Conservation (phyloP, 169 alveolate species). For the Cryptosporidium sp. region DNA sequence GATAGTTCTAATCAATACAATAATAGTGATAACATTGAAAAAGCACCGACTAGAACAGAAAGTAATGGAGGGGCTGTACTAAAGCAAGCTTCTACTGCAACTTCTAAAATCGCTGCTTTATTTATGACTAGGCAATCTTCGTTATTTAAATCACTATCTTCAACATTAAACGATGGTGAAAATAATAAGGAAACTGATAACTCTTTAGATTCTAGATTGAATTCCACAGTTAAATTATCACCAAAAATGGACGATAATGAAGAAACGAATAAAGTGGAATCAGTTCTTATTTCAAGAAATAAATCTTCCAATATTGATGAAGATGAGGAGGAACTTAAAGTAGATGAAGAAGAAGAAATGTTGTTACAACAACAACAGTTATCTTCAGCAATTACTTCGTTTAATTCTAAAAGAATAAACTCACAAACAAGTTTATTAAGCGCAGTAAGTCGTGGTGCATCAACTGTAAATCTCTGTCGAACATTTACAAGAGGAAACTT, state of each 20-base stretch:
- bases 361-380: constrained; percentile 51
- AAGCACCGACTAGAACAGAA: constrained; percentile 37
- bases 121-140: constrained; percentile 69
- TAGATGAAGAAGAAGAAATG: constrained; percentile 49
- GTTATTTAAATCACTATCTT: constrained; percentile 29
- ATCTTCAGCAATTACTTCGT: constrained; percentile 18
- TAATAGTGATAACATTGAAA: not conserved
- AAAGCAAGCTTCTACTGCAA: constrained; percentile 69
- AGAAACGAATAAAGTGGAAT: not conserved
- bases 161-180: constrained; percentile 37
- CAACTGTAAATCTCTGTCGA: constrained; percentile 67
- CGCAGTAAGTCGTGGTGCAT: constrained; percentile 71
- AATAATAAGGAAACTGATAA: constrained; percentile 16
- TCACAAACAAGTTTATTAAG: constrained; percentile 69
- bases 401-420: constrained; percentile 54
- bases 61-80: constrained; percentile 53
- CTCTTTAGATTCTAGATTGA: not conserved
- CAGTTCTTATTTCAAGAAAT: not conserved
- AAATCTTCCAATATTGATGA: constrained; percentile 12
- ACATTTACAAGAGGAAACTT: constrained; percentile 70
- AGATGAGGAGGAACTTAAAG: constrained; percentile 7
- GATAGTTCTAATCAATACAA: constrained; percentile 1
- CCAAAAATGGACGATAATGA: constrained; percentile 1
- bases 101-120: constrained; percentile 55
- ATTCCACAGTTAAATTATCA: not conserved